Evolutionary conservation across 1,139 yeast species (phyloP).

Genomic region (Saccharomyces hybrid): DNA sequence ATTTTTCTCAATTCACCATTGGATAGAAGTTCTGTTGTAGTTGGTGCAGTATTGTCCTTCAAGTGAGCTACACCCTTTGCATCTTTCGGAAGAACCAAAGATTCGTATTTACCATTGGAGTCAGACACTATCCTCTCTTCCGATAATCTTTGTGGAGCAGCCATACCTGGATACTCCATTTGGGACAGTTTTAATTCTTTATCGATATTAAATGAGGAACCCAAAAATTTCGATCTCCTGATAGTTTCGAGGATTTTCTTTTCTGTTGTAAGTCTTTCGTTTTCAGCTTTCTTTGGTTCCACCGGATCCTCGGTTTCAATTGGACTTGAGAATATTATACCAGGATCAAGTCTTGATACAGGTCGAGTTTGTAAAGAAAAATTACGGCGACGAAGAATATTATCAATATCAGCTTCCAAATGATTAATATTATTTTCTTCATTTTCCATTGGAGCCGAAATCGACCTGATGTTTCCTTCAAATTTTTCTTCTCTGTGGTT

Average conservation of each 20-base stretch:
- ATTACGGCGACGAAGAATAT: slow-evolving; percentile 32
- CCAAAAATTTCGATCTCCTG: slow-evolving; percentile 37
- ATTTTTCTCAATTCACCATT: slow-evolving; percentile 38
- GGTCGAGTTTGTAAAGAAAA: slow-evolving; percentile 46
- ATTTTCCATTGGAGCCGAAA: slow-evolving; percentile 32
- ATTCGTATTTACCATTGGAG: slow-evolving; percentile 13
- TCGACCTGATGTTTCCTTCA: slow-evolving; percentile 29
- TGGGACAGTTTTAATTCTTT: slow-evolving; percentile 37
- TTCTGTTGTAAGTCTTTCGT: slow-evolving; percentile 16
- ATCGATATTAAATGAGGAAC: slow-evolving; percentile 37
- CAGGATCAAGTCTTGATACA: slow-evolving; percentile 64
- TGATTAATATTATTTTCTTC: slow-evolving; percentile 17
- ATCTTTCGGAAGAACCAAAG: slow-evolving; percentile 21
- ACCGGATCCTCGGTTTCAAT: slow-evolving; percentile 1
- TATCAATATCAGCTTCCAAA: slow-evolving; percentile 16
- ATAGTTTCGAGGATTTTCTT: slow-evolving; percentile 33
- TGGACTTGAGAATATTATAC: slow-evolving; percentile 20
- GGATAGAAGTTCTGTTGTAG: background rate
- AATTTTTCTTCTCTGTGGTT: slow-evolving; percentile 25
- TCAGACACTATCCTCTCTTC: slow-evolving; percentile 13
- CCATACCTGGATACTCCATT: slow-evolving; percentile 13
- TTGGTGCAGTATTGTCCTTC: slow-evolving; percentile 18
- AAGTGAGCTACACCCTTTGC: slow-evolving; percentile 22
- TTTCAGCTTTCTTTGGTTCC: slow-evolving; percentile 6
- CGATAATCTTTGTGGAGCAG: slow-evolving; percentile 3